Percentiles rank a stretch among this genome's conserved stretches.
Evolutionary conservation across 331 rosid species (phyloP).

Genomic region (Ulmus americana): DNA sequence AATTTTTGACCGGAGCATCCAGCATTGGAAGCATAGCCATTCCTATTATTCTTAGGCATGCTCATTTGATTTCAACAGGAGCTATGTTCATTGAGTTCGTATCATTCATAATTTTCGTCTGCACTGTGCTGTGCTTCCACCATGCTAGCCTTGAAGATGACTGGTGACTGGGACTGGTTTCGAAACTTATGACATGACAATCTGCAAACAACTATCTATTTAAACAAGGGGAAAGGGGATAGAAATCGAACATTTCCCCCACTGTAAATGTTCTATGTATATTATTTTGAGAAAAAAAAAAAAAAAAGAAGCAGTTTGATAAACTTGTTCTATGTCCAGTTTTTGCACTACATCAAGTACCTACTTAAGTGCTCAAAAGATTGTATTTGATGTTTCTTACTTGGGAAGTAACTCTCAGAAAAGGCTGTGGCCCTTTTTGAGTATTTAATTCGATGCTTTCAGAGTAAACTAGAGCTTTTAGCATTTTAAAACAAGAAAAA

Average conservation of each 20-base stretch:
- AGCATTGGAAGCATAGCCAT: conserved; percentile 83
- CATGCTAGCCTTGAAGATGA: conserved; percentile 92
- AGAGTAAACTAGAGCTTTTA: no score
- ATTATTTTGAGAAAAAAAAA: background rate
- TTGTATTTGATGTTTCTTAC: no score
- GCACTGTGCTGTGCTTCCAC: conserved; percentile 86
- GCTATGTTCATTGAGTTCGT: conserved; percentile 92
- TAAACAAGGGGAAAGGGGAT: background rate
- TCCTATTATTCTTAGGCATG: conserved; percentile 87
- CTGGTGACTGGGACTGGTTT: conserved; percentile 47
- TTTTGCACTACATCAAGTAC: background rate
- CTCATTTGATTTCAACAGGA: conserved; percentile 84
- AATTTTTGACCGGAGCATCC: conserved; percentile 91
- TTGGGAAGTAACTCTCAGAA: no score
- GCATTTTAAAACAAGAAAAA: no score
- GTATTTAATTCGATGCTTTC: no score
- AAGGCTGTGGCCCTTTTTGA: no score
- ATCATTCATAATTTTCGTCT: conserved; percentile 81
- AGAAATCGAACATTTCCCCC: conserved; percentile 5
- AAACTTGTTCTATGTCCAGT: background rate
- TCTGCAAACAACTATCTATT: background rate
- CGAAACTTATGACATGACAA: background rate
- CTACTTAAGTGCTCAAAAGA: no score
- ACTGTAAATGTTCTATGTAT: conserved; percentile 35
- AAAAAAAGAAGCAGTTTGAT: background rate